Conservation (phyloP, 768 basidiomycete genomes). For the Psilocybe tampanensis region DNA sequence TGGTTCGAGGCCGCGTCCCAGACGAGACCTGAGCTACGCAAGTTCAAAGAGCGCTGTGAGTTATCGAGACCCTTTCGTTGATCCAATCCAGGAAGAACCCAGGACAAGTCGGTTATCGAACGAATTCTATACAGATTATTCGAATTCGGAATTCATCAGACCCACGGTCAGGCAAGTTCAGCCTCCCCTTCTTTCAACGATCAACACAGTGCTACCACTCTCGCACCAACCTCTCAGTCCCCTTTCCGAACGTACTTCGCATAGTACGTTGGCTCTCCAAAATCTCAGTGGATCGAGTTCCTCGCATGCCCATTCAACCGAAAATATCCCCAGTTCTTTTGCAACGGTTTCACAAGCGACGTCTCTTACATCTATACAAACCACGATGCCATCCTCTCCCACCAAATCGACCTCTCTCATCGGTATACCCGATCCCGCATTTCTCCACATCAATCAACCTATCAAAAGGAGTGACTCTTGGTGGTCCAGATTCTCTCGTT, state of each 20-base stretch:
- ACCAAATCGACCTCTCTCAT: conserved; percentile 42
- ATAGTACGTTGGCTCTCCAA: conserved; percentile 30
- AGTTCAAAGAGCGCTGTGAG: conserved; percentile 34
- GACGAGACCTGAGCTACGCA: conserved; percentile 40
- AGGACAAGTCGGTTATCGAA: conserved; percentile 25
- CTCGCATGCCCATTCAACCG: conserved; percentile 28
- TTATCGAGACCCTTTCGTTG: conserved; percentile 54
- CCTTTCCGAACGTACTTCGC: conserved; percentile 39
- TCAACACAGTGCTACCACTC: conserved; percentile 36
- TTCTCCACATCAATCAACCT: conserved; percentile 36
- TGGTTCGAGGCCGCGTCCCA: conserved; percentile 24
- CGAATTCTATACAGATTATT: conserved; percentile 19
- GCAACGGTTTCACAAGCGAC: conserved; percentile 25
- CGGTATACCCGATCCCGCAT: conserved; percentile 36
- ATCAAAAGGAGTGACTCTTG: conserved; percentile 73
- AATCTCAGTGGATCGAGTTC: conserved; percentile 27
- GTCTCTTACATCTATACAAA: conserved; percentile 29
- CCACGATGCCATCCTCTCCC: conserved; percentile 25
- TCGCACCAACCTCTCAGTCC: conserved; percentile 39
- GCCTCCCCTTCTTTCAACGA: conserved; percentile 20
- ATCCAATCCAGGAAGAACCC: conserved; percentile 38
- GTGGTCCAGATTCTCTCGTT: conserved; percentile 76
- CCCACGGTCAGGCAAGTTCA: conserved; percentile 20
- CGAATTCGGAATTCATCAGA: conserved; percentile 6
- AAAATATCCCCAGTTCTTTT: conserved; percentile 27